Evolutionary conservation across 1,284 basidiomycete species (phyloP).

Genomic region (Inonotus hispidus): DNA sequence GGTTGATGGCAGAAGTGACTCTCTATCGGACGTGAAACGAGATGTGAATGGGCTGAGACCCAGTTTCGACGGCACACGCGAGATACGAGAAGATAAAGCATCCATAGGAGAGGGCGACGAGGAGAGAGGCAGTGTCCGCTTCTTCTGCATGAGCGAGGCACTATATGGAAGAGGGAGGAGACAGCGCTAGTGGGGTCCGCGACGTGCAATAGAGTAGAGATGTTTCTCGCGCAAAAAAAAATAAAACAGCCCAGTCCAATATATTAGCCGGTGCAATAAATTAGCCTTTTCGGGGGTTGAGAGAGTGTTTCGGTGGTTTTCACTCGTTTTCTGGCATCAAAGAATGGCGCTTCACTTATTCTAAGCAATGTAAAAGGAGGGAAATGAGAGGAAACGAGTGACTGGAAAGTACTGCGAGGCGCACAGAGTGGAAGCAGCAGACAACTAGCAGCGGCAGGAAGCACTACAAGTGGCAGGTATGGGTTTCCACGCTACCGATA

Average conservation of each 20-base stretch:
- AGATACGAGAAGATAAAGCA: neutral
- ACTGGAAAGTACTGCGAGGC: neutral
- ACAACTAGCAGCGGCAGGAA: neutral
- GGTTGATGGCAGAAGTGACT: slow-evolving; percentile 4
- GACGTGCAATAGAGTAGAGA: neutral
- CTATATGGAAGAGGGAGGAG: neutral
- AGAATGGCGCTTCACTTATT: neutral
- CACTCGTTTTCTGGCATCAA: neutral
- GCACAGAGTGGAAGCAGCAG: neutral
- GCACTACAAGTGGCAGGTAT: neutral
- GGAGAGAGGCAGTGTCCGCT: slow-evolving; percentile 2
- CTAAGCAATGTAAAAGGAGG: neutral
- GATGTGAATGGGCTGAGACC: neutral
- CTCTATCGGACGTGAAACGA: slow-evolving; percentile 7
- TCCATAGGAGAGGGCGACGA: neutral
- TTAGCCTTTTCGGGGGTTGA: neutral
- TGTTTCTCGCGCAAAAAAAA: neutral
- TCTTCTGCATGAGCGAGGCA: slow-evolving; percentile 7
- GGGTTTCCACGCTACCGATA: neutral
- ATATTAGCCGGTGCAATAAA: neutral
- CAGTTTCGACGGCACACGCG: slow-evolving; percentile 1
- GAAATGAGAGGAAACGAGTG: neutral
- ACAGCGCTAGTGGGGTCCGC: neutral
- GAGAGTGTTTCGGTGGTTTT: neutral
- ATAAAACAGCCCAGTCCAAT: neutral